Evolutionary conservation across 805 yeast species (phyloP).

Genomic region (Crinitomyces ghanaensis): DNA sequence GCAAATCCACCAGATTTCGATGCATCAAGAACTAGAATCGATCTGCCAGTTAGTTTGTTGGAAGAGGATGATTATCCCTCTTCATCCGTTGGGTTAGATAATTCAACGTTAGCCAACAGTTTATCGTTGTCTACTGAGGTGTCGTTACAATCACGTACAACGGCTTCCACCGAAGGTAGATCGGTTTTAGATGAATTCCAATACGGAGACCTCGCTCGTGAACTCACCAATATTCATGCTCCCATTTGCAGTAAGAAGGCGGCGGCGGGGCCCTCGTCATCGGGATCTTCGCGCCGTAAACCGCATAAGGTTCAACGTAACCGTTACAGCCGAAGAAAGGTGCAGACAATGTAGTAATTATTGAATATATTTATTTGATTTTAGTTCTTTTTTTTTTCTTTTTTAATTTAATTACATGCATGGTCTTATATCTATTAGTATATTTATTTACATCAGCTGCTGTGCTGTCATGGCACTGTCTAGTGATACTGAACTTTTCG

Average conservation of each 20-base stretch:
- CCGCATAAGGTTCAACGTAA: too few species aligned
- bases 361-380: too few species aligned
- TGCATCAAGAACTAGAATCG: slow-evolving; percentile 4
- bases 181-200: slow-evolving; percentile 12
- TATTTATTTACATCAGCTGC: too few species aligned
- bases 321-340: too few species aligned
- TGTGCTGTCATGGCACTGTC: too few species aligned
- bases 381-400: too few species aligned
- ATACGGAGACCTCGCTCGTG: slow-evolving; percentile 12
- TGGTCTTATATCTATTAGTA: too few species aligned
- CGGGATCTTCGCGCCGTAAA: neutral
- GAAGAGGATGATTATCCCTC: slow-evolving; percentile 17
- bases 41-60: slow-evolving; percentile 10
- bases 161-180: slow-evolving; percentile 1
- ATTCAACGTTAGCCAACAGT: slow-evolving; percentile 1
- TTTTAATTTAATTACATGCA: too few species aligned
- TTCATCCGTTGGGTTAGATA: slow-evolving; percentile 16
- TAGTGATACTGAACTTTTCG: neutral
- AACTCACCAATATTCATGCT: neutral
- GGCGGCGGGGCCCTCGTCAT: too few species aligned
- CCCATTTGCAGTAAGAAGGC: neutral
- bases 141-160: neutral
- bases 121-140: neutral
- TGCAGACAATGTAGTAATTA: too few species aligned
- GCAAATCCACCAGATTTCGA: slow-evolving; percentile 9